Evolutionary conservation across 2,329 filamentous ascomycete genomes (phyloP).

Genomic region (Xylaria sp.): DNA sequence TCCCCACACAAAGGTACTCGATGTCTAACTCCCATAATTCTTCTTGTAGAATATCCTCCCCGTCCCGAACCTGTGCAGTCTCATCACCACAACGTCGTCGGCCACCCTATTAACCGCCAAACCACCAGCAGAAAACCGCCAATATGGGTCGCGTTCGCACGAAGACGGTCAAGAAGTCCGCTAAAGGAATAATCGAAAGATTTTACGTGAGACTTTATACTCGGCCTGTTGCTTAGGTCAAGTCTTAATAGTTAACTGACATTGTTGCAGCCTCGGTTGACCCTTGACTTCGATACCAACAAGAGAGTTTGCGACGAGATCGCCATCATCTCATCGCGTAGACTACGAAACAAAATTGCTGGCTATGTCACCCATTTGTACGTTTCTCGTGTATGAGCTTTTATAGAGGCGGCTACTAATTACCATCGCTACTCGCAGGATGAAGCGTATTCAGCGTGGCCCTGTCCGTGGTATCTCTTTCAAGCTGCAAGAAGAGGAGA

Average conservation of each 20-base stretch:
- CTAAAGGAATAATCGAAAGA: conserved; percentile 91
- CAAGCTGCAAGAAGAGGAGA: conserved; percentile 99
- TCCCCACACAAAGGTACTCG: conserved; percentile 45
- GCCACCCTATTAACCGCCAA: conserved; percentile 26
- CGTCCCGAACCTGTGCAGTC: conserved; percentile 42
- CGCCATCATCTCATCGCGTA: conserved; percentile 98
- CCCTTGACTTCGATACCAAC: conserved; percentile 99
- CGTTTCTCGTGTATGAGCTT: not conserved
- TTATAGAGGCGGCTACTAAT: conserved; percentile 10
- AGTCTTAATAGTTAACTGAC: conserved; percentile 58
- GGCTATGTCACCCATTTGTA: conserved; percentile 93
- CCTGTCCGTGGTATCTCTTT: conserved; percentile 99
- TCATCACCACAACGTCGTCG: conserved; percentile 53
- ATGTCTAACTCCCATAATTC: conserved; percentile 39
- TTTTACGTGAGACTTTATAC: conserved; percentile 35
- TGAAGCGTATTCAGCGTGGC: conserved; percentile 99
- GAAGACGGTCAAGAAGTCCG: conserved; percentile 79
- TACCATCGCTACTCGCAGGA: conserved; percentile 53
- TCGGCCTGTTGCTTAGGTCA: not conserved
- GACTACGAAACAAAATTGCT: conserved; percentile 99
- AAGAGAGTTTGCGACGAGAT: conserved; percentile 99
- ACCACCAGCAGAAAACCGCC: conserved; percentile 49
- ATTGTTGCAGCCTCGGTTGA: conserved; percentile 88
- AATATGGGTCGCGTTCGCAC: conserved; percentile 78
- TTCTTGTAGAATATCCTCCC: conserved; percentile 22